These are phyloP conservation scores for Globisporangium takayamanum DNA, from an alignment of 352 stramenopile species.

Conservation along the genomic window DNA sequence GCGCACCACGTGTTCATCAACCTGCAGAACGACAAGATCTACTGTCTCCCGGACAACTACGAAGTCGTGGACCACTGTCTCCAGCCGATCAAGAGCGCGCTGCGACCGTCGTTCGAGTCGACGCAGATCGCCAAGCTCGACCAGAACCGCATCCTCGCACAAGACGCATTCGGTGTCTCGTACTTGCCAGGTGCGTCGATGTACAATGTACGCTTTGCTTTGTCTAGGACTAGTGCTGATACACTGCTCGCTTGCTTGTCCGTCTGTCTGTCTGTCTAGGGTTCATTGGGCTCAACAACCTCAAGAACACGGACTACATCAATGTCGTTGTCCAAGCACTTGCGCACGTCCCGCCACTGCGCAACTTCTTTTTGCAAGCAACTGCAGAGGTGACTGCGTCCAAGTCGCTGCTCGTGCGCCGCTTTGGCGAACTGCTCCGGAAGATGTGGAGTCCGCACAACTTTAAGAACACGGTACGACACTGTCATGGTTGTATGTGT, in stretches of 20 bases:
- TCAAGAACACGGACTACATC: slow-evolving; percentile 97
- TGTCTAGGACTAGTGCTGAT: not conserved
- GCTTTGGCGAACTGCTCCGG: slow-evolving; percentile 94
- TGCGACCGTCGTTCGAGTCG: slow-evolving; percentile 89
- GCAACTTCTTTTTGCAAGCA: slow-evolving; percentile 93
- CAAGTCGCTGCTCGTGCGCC: slow-evolving; percentile 84
- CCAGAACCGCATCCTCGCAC: slow-evolving; percentile 84
- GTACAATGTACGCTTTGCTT: no score
- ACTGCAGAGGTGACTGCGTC: slow-evolving; percentile 37
- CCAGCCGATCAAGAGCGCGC: slow-evolving; percentile 90
- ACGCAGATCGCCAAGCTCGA: slow-evolving; percentile 87
- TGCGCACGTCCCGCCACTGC: slow-evolving; percentile 91
- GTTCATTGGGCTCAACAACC: slow-evolving; percentile 97
- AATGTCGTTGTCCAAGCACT: slow-evolving; percentile 96
- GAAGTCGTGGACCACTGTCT: slow-evolving; percentile 96
- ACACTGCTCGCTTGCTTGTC: no score
- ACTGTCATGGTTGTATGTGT: not conserved
- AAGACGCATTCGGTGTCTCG: slow-evolving; percentile 94
- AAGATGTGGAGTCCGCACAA: slow-evolving; percentile 98
- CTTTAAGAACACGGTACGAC: slow-evolving; percentile 94
- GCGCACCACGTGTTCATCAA: slow-evolving; percentile 98
- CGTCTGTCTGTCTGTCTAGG: slow-evolving; percentile 29
- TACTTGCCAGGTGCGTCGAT: slow-evolving; percentile 84
- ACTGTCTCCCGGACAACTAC: slow-evolving; percentile 99
- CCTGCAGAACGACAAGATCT: slow-evolving; percentile 92